Evolutionary conservation across 1,139 yeast species (phyloP).

Genomic region (Scheffersomyces titani): DNA sequence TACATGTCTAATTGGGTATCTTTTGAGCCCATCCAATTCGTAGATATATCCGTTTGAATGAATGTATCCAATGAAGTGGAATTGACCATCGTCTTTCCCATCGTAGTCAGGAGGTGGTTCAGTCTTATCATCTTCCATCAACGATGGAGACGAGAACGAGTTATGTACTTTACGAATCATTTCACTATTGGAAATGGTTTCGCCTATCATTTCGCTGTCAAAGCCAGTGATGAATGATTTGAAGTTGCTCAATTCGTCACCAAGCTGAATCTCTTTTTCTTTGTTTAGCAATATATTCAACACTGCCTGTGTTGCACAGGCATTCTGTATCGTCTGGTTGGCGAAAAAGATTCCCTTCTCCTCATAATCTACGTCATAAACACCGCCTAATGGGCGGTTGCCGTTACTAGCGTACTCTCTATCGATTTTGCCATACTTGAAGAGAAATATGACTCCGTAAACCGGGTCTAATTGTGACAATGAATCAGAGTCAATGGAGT

Average conservation of each 20-base stretch:
- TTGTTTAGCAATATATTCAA: slow-evolving; percentile 53
- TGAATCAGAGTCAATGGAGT: slow-evolving; percentile 53
- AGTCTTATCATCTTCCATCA: slow-evolving; percentile 48
- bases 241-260: slow-evolving; percentile 52
- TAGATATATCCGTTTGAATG: slow-evolving; percentile 51
- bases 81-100: slow-evolving; percentile 55
- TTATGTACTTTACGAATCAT: slow-evolving; percentile 60
- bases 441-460: slow-evolving; percentile 64
- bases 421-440: slow-evolving; percentile 55
- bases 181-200: slow-evolving; percentile 63
- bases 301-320: slow-evolving; percentile 82
- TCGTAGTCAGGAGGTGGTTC: slow-evolving; percentile 28
- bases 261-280: slow-evolving; percentile 43
- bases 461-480: slow-evolving; percentile 44
- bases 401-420: slow-evolving; percentile 26
- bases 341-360: slow-evolving; percentile 56
- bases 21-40: slow-evolving; percentile 67
- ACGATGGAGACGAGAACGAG: slow-evolving; percentile 61
- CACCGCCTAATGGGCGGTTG: slow-evolving; percentile 45
- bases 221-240: slow-evolving; percentile 54
- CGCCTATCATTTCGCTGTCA: slow-evolving; percentile 63
- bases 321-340: slow-evolving; percentile 66
- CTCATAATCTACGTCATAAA: slow-evolving; percentile 41
- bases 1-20: slow-evolving; percentile 59
- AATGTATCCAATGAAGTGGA: slow-evolving; percentile 63